phyloP scores from a whole-genome alignment of 2,329 filamentous ascomycete genomes.

The Didymella glomerata region DNA sequence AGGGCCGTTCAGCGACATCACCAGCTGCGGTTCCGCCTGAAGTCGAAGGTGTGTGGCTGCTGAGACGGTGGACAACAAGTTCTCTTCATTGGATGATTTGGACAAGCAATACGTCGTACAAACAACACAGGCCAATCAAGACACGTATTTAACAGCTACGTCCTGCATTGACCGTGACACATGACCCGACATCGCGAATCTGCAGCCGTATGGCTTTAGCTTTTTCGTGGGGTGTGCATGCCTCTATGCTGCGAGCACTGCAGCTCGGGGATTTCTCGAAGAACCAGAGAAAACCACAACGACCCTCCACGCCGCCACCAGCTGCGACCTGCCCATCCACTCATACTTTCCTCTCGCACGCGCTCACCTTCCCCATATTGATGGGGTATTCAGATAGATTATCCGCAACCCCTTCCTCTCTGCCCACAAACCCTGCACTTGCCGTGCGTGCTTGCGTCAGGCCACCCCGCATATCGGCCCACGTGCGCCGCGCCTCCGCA shows the following conservation, averaged over 20 bases:
- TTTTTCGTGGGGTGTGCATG: no score
- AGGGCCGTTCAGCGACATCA: neutral
- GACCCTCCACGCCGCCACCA: no score
- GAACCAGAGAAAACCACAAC: no score
- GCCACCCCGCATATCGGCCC: constrained; percentile 20
- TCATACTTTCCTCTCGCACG: no score
- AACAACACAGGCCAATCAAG: neutral
- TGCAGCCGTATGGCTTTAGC: neutral
- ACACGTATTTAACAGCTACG: neutral
- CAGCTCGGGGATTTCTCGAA: no score
- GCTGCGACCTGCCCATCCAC: no score
- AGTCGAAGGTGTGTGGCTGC: neutral
- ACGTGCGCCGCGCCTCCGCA: constrained; percentile 20
- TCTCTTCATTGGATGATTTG: neutral
- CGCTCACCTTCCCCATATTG: no score
- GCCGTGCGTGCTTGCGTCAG: constrained; percentile 3
- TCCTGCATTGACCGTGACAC: neutral
- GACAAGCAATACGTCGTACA: constrained; percentile 5
- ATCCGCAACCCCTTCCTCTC: no score
- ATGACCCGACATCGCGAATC: neutral
- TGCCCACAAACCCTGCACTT: neutral
- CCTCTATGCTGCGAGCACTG: no score
- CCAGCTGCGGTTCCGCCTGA: constrained; percentile 10
- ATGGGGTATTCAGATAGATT: no score
- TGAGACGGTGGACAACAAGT: neutral